Evolutionary conservation across 345 rosid genomes (phyloP).

Genomic region (Hibiscus mutabilis): DNA sequence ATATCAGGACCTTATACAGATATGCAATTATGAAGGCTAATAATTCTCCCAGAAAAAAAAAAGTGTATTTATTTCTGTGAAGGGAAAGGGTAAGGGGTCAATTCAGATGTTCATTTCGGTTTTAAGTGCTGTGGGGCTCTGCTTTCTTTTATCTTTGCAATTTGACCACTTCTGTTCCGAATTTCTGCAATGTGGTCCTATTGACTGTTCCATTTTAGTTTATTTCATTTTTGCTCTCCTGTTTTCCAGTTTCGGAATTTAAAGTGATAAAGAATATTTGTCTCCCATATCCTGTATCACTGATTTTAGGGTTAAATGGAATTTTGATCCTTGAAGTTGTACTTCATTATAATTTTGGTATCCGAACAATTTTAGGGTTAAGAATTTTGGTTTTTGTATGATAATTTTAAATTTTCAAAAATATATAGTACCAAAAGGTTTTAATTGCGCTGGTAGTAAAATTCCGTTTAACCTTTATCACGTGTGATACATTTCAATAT

Average conservation of each 20-base stretch:
- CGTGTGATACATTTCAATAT: background rate
- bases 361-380: too few species aligned
- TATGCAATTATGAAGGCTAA: background rate
- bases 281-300: background rate
- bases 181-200: background rate
- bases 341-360: too few species aligned
- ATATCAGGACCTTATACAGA: background rate
- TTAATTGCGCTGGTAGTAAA: background rate
- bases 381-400: too few species aligned
- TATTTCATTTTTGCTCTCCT: background rate
- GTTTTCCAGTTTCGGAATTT: background rate
- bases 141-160: background rate
- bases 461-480: background rate
- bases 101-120: background rate
- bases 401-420: too few species aligned
- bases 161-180: background rate
- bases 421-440: too few species aligned
- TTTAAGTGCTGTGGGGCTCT: conserved; percentile 2
- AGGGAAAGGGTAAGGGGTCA: background rate
- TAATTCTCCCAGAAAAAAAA: background rate
- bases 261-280: background rate
- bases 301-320: background rate
- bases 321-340: too few species aligned
- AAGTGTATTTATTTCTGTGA: background rate
- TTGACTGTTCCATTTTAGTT: background rate